Conservation (phyloP, 306 rosid genomes). For the Boehmeria nivea region DNA sequence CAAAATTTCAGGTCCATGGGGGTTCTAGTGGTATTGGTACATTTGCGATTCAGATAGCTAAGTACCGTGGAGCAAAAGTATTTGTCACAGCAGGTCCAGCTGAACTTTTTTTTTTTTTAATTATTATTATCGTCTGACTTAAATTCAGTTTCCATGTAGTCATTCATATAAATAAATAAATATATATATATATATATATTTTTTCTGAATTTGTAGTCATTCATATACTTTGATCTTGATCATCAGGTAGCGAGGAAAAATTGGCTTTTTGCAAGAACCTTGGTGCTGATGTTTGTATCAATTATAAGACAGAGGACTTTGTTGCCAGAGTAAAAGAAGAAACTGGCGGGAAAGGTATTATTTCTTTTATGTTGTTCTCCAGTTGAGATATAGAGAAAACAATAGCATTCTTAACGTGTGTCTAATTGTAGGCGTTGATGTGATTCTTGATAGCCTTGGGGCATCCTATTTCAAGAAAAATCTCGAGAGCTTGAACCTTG, state of each 20-base stretch:
- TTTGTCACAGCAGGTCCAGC: constrained; percentile 84
- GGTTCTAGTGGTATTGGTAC: constrained; percentile 98
- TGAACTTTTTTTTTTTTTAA: not conserved
- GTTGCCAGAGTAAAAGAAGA: constrained; percentile 82
- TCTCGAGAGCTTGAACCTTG: constrained; percentile 72
- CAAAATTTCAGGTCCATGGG: constrained; percentile 71
- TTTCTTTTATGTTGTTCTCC: not conserved
- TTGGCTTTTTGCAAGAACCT: constrained; percentile 67
- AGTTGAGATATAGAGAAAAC: no score
- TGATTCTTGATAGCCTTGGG: constrained; percentile 87
- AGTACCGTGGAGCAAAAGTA: constrained; percentile 62
- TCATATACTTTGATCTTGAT: constrained; percentile 27
- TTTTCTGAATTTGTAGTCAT: no score
- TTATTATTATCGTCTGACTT: not conserved
- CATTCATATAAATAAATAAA: no score
- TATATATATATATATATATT: no score
- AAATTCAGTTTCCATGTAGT: no score
- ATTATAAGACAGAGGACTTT: constrained; percentile 87
- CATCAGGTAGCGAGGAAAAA: constrained; percentile 74
- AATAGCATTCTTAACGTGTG: no score
- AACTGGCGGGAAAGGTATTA: constrained; percentile 91
- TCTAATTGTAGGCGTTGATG: constrained; percentile 85
- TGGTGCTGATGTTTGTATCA: constrained; percentile 85
- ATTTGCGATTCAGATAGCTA: constrained; percentile 93
- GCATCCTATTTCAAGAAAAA: constrained; percentile 62